Base-by-base conservation (phyloP, 192 early-diverging fungal species). In the Coemansia sp. region DNA sequence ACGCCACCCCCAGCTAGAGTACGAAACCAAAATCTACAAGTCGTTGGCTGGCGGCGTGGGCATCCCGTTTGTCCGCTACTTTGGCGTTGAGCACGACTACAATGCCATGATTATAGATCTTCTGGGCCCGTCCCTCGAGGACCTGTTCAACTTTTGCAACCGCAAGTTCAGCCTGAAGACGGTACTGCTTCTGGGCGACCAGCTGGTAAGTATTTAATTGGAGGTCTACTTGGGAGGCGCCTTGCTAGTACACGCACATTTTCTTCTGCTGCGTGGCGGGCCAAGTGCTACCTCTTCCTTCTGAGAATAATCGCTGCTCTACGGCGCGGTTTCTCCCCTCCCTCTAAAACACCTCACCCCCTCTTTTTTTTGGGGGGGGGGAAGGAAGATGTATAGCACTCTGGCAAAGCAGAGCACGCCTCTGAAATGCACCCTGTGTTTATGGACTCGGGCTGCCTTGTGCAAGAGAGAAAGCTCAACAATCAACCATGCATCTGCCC, bases 1-100 rank as follows among this genome's bases (percentile, higher is more conserved):
- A 26, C 90, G 91, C 67, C 95, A 99, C 60, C 93, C 93, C 45
- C 95, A 97, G 69, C 81, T 99, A 9, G 95, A 97, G 74, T 98
- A 97, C 71, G 97, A 99, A 66, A 87, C 93, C 32, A 86, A 88
- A 66, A 93, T 99, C 18, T 98, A 98, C 83, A 93, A 92, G 68
- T 80, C 90, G 12, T 81, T 99, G 48, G 90, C 92, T 7, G 93
- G 94, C 38, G 94, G 93, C 28, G 84, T 89, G 58, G 92, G 92
- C 20, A 89, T 94, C 49, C 90, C 92, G n/a, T 87, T 90, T 64
- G 84, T 93, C 26, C 86, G 87, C 64, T 86, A 87, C 79, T 94
- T 86, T 76, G 87, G 89, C 56, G 82, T 85, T 39, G 89, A 91
- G 69, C 83, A 84, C 43, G 88, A 92, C 57, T 87, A 88, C 75